Evolutionary conservation across 2,329 filamentous ascomycete species (phyloP), one percentile per base, ranked within the genome.

Genomic region (Aspergillus caelatus): DNA sequence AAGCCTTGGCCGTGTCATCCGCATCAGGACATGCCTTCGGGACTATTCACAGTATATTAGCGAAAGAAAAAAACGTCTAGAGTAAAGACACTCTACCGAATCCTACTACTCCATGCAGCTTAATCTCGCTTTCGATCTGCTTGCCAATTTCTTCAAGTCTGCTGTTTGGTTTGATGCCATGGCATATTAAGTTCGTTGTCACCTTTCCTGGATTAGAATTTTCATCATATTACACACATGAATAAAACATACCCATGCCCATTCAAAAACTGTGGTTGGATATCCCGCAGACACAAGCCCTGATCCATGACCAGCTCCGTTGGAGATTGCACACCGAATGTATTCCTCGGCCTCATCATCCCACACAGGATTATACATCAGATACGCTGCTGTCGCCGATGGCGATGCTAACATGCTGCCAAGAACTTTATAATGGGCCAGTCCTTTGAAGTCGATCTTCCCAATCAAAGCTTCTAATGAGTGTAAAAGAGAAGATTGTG

Each of bases 201-300:
- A 59, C n/a, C n/a, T n/a, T 50, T 19, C 14, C 3, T 19, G 16
- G 5, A 39, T 39, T 39, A 39, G 36, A 39, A 39, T 19, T 3
- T 19, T 2, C 6, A 39, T 39, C 4, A 14, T 16, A 1, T 5
- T 39, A 8, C 16, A 3, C 10, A 39, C 36, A 5, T 5, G 14
- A 14, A 39, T 16, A 6, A 39, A 16, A 59, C 45, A 11, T 32
- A 59, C 57, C 57, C 57, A 59, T 1, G 57, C 57, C 43, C 41
- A 48, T 36, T 59, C 57, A 26, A 59, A 59, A 9, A 59, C 43
- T 3, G 57, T 59, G 7, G 57, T 59, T n/a, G 57, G 57, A 36
- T 34, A 59, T n/a, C 41, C 43, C n/a, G 41, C 30, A 34, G 57
- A 26, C n/a, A 59, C 57, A 21, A 48, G 41, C 0, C 57, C 43